Evolutionary conservation across 1,139 yeast species (phyloP), one percentile per base, ranked within the genome.

Genomic region (Saccharomyces hybrid): DNA sequence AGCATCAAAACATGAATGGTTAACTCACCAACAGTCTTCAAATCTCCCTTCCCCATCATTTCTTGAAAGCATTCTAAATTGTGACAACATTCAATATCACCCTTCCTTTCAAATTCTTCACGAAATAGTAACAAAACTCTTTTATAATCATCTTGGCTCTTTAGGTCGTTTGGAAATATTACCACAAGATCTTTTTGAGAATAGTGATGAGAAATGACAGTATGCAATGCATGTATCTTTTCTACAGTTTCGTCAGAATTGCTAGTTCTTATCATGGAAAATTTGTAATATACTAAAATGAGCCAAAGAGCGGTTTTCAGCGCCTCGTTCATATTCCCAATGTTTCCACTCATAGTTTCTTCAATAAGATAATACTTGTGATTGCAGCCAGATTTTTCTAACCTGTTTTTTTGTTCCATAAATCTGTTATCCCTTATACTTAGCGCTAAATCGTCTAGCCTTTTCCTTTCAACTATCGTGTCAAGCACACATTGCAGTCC

Each of bases 401-500:
- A 73, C 53, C 99, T 78, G 27, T 78, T 74, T 66, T 93, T 91
- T 66, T 93, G 99, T 67, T 93, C 99, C 57, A 77, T 75, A 61
- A 82, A 91, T 52, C 99, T 75, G 3, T 97, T 97, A 70, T 93
- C 99, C 58, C 80, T 78, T 49, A 95, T 90, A 52, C 97, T 88
- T 50, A 77, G 68, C 0, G 87, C 86, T 63, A 95, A 78, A 74
- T 95, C 99, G 66, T 88, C 96, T 48, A 90, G 71, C 56, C 97
- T 74, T 70, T 95, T 95, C 46, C 99, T 77, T 70, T 95, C 99
- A 54, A 95, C 78, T 28, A 93, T 85, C 59, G 81, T 84, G 65
- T 91, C 88, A 23, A 95, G 70, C 0, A 88, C 84, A 2, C 84
- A 90, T 55, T 84, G 84, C 55, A 78, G 78, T 0, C 79, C 77